phyloP scores from a whole-genome alignment of 2,329 filamentous ascomycete species.

The Aureobasidium sp. region DNA sequence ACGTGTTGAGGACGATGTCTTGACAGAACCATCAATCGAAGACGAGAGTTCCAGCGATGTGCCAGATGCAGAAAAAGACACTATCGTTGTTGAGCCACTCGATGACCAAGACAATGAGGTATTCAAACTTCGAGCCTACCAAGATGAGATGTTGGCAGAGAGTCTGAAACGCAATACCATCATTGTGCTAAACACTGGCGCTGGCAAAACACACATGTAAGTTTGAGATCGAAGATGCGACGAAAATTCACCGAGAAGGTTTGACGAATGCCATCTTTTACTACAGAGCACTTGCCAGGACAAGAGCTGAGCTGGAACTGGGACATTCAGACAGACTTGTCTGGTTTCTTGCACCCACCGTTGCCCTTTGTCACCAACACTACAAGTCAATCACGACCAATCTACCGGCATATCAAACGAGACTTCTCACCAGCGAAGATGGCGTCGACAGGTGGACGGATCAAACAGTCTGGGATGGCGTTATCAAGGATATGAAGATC shows the following conservation, averaged over 20 bases:
- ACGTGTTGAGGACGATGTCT: background rate
- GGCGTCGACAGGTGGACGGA: constrained; percentile 66
- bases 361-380: constrained; percentile 40
- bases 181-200: constrained; percentile 43
- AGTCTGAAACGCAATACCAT: constrained; percentile 39
- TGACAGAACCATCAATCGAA: background rate
- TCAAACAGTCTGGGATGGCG: constrained; percentile 56
- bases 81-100: background rate
- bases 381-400: constrained; percentile 27
- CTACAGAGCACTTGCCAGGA: constrained; percentile 32
- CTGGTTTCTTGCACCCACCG: constrained; percentile 41
- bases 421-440: constrained; percentile 59
- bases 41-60: background rate
- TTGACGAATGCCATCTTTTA: background rate
- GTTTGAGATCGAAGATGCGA: background rate
- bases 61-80: background rate
- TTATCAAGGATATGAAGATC: constrained; percentile 57
- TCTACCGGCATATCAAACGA: constrained; percentile 45
- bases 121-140: constrained; percentile 34
- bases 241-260: background rate
- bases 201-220: constrained; percentile 40
- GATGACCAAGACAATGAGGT: background rate
- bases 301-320: constrained; percentile 35
- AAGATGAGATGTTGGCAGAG: constrained; percentile 42
- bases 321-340: constrained; percentile 32